Evolutionary conservation across 257 asterid genomes (phyloP).

Genomic region (Solanum chmielewskii): DNA sequence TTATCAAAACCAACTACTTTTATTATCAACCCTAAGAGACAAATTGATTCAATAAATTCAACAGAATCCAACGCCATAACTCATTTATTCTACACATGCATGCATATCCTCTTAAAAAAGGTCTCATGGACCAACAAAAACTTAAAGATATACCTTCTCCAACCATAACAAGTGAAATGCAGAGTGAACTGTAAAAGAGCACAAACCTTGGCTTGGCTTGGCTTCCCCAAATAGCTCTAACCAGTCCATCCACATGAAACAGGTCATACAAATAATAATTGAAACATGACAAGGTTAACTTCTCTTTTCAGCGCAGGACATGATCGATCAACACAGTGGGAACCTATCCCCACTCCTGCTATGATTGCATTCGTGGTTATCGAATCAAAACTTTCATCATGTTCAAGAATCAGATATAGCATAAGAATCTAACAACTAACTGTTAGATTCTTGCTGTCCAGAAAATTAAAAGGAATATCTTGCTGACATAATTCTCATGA

Average conservation of each 20-base stretch:
- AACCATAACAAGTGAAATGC: neutral
- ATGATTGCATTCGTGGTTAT: too few relatives aligned
- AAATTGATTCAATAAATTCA: too few relatives aligned
- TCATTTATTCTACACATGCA: too few relatives aligned
- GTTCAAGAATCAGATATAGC: neutral
- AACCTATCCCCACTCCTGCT: too few relatives aligned
- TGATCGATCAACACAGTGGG: too few relatives aligned
- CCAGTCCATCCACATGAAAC: neutral
- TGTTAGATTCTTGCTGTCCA: too few relatives aligned
- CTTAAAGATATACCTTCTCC: neutral
- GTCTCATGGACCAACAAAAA: neutral
- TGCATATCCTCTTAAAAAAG: neutral
- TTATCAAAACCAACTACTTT: too few relatives aligned
- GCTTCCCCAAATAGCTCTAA: neutral
- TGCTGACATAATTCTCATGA: neutral
- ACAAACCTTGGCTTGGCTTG: neutral
- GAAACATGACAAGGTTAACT: neutral
- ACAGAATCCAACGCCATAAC: too few relatives aligned
- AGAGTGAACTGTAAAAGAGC: neutral
- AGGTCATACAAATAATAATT: neutral
- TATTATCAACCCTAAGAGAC: too few relatives aligned
- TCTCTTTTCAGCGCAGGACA: neutral
- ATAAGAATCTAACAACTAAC: neutral
- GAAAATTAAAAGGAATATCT: neutral
- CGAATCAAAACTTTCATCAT: too few relatives aligned